phyloP scores from a whole-genome alignment of 2,329 filamentous ascomycete genomes.

The Colletotrichum salicis region DNA sequence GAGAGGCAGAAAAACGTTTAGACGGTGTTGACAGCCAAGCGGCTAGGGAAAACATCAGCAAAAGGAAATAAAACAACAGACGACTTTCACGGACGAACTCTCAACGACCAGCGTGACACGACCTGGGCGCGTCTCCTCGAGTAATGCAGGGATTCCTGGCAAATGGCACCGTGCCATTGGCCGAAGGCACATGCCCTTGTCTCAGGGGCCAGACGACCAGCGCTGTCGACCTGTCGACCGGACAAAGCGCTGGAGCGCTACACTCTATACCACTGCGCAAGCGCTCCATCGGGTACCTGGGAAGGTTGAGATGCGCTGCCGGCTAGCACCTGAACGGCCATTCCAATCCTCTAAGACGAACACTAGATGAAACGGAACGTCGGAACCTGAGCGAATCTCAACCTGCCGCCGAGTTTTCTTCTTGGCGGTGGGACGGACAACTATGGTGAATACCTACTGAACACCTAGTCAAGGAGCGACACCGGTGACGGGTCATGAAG shows the following conservation, averaged over 20 bases:
- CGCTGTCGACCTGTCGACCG: conserved; percentile 6
- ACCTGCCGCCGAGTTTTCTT: neutral
- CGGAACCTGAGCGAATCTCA: neutral
- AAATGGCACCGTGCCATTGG: conserved; percentile 26
- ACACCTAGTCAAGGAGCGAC: neutral
- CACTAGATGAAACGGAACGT: conserved; percentile 3
- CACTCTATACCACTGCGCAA: conserved; percentile 7
- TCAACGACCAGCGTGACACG: conserved; percentile 8
- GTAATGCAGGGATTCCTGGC: conserved; percentile 5
- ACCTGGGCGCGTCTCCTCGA: conserved; percentile 14
- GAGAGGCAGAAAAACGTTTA: neutral
- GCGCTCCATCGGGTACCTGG: conserved; percentile 8
- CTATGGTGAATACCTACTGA: neutral
- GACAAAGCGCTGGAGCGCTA: conserved; percentile 26
- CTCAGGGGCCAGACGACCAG: conserved; percentile 16
- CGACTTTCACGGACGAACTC: neutral
- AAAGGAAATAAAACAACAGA: neutral
- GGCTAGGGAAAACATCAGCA: neutral
- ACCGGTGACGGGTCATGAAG: neutral
- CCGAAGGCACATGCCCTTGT: conserved; percentile 5
- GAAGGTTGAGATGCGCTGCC: neutral
- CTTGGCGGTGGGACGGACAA: conserved; percentile 1
- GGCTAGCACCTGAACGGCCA: neutral
- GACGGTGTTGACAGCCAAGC: conserved; percentile 26
- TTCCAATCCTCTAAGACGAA: conserved; percentile 6